A percentile compares a stretch with the other conserved stretches of the same genome.
Evolutionary conservation across 331 rosid species (phyloP).

Genomic region (Cydonia oblonga): DNA sequence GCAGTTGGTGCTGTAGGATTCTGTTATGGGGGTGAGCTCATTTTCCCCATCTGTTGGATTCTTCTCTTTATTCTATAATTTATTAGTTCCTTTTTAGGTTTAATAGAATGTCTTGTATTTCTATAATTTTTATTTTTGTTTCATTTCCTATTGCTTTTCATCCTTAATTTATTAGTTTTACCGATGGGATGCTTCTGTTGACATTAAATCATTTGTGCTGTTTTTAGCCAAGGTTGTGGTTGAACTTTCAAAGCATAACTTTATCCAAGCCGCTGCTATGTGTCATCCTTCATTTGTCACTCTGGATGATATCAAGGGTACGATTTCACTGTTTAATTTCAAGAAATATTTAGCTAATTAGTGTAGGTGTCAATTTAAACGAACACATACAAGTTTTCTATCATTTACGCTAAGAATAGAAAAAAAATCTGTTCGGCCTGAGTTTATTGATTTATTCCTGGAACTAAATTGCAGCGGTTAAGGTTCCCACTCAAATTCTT

Average conservation of each 20-base stretch:
- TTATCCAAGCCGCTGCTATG: constrained; percentile 43
- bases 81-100: background rate
- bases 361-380: background rate
- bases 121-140: background rate
- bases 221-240: constrained; percentile 63
- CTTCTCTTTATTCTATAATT: no score
- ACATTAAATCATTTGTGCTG: background rate
- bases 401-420: background rate
- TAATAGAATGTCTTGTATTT: background rate
- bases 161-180: background rate
- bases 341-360: background rate
- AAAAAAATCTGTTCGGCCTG: background rate
- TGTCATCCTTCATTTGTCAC: constrained; percentile 53
- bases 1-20: constrained; percentile 60
- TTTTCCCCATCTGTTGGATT: background rate
- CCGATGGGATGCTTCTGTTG: background rate
- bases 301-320: constrained; percentile 59
- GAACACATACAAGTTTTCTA: no score
- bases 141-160: background rate
- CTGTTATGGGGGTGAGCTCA: constrained; percentile 75
- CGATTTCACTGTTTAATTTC: background rate
- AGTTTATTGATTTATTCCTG: constrained; percentile 2
- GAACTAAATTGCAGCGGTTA: constrained; percentile 28
- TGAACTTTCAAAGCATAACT: constrained; percentile 33
- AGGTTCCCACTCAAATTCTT: constrained; percentile 45